Evolutionary conservation across 208 protist genomes (phyloP).

Genomic region (Crithidia mellificae): DNA sequence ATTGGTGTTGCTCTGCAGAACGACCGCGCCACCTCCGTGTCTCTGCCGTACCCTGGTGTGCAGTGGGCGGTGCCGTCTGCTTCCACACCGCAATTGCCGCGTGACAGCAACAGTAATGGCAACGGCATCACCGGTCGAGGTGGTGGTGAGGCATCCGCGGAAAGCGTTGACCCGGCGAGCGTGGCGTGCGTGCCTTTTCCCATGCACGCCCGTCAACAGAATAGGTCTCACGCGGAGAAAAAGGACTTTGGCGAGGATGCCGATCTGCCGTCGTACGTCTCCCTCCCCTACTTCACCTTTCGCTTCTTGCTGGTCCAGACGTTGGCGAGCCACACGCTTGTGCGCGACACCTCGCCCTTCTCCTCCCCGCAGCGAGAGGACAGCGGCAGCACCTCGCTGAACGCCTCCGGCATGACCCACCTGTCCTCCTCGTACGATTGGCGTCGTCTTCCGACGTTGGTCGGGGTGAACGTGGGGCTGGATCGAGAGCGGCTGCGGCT

Average conservation of each 20-base stretch:
- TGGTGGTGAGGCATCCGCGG: no score
- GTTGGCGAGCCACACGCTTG: constrained; percentile 36
- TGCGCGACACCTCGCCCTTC: constrained; percentile 9
- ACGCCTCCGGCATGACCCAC: constrained; percentile 5
- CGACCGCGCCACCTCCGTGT: constrained; percentile 34
- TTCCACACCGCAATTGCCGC: not conserved
- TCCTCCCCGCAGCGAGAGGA: constrained; percentile 18
- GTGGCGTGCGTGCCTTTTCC: constrained; percentile 26
- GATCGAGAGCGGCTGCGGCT: constrained; percentile 55
- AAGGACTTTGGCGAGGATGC: not conserved
- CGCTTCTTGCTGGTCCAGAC: constrained; percentile 54
- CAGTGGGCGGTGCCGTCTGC: constrained; percentile 18
- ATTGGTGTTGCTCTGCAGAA: constrained; percentile 48
- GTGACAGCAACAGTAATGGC: not conserved
- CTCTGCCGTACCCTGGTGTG: constrained; percentile 29
- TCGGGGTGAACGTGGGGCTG: constrained; percentile 56
- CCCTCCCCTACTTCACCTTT: constrained; percentile 14
- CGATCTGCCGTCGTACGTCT: constrained; percentile 14
- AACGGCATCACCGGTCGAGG: no score
- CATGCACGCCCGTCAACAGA: not conserved
- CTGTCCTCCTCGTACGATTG: constrained; percentile 42
- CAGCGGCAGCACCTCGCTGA: constrained; percentile 13
- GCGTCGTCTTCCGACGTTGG: constrained; percentile 61
- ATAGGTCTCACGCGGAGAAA: not conserved
- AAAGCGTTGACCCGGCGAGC: not conserved